Evolutionary conservation across 805 yeast genomes (phyloP).

Genomic region (Hanseniaspora lachancei): DNA sequence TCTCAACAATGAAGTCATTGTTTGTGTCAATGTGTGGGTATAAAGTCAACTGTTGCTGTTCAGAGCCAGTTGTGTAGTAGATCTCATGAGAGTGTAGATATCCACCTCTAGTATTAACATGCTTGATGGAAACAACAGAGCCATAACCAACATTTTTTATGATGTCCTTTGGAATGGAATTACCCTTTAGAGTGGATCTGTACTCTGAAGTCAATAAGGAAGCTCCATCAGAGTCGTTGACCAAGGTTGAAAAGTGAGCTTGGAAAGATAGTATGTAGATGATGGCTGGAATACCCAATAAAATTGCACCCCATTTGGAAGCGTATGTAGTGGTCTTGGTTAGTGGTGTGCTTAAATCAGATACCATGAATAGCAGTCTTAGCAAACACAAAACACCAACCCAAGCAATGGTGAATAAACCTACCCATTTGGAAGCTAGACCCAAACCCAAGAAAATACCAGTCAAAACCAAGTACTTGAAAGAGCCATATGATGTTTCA

Average conservation of each 20-base stretch:
- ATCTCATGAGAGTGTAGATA: constrained; percentile 72
- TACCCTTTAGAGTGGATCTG: constrained; percentile 48
- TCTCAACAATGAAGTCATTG: constrained; percentile 60
- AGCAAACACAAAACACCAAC: constrained; percentile 47
- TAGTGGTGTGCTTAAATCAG: constrained; percentile 48
- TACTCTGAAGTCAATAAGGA: constrained; percentile 63
- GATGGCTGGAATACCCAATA: constrained; percentile 46
- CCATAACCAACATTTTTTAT: constrained; percentile 61
- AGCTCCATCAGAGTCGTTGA: constrained; percentile 56
- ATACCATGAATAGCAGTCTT: constrained; percentile 59
- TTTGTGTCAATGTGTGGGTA: constrained; percentile 68
- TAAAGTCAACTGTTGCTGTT: constrained; percentile 70
- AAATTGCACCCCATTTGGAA: constrained; percentile 36
- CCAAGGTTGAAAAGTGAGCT: constrained; percentile 47
- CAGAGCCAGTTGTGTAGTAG: constrained; percentile 62
- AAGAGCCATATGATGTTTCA: constrained; percentile 50
- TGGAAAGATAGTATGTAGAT: constrained; percentile 48
- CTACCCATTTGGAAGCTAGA: constrained; percentile 71
- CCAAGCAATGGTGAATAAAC: constrained; percentile 70
- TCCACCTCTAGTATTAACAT: constrained; percentile 60
- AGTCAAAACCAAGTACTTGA: constrained; percentile 45
- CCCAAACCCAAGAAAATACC: constrained; percentile 65
- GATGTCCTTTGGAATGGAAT: constrained; percentile 46
- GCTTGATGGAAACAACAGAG: constrained; percentile 54
- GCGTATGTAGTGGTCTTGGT: constrained; percentile 36